Evolutionary conservation across 2,329 filamentous ascomycete species (phyloP).

Genomic region (Aspergillus vadensis): DNA sequence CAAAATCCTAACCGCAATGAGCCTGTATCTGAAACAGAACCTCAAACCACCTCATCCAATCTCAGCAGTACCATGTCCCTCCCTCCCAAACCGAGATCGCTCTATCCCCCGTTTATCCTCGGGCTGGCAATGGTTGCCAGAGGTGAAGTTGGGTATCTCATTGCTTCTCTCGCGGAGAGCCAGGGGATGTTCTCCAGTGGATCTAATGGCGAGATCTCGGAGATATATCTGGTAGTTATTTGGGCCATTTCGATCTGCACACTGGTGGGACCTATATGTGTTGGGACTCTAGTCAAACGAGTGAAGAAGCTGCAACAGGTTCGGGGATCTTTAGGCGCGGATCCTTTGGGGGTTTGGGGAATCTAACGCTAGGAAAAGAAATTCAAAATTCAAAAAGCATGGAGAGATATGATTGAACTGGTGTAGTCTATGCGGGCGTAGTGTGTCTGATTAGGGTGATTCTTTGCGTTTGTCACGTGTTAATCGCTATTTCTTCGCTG

Average conservation of each 20-base stretch:
- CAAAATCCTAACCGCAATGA: background rate
- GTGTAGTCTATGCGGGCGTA: too few relatives aligned
- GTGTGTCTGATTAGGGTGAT: too few relatives aligned
- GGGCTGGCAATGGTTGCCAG: conserved; percentile 71
- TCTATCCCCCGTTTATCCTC: conserved; percentile 68
- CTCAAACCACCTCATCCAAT: too few relatives aligned
- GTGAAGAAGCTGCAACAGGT: conserved; percentile 45
- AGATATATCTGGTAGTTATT: conserved; percentile 56
- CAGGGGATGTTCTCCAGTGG: conserved; percentile 48
- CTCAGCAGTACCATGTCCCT: background rate
- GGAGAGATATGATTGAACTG: too few relatives aligned
- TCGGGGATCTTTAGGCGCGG: conserved; percentile 25
- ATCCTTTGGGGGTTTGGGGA: conserved; percentile 51
- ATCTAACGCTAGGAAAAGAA: conserved; percentile 24
- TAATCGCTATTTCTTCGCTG: too few relatives aligned
- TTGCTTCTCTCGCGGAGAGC: conserved; percentile 67
- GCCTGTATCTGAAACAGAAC: background rate
- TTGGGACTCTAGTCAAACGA: conserved; percentile 53
- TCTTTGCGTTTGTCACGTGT: too few relatives aligned
- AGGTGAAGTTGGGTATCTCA: conserved; percentile 79
- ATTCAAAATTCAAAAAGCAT: too few relatives aligned
- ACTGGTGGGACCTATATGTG: conserved; percentile 55
- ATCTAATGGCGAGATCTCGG: conserved; percentile 33
- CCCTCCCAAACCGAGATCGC: conserved; percentile 57
- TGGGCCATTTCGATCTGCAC: conserved; percentile 62